Base-by-base conservation (phyloP, 1,284 basidiomycete genomes). In the Sanghuangporus sanghuang region DNA sequence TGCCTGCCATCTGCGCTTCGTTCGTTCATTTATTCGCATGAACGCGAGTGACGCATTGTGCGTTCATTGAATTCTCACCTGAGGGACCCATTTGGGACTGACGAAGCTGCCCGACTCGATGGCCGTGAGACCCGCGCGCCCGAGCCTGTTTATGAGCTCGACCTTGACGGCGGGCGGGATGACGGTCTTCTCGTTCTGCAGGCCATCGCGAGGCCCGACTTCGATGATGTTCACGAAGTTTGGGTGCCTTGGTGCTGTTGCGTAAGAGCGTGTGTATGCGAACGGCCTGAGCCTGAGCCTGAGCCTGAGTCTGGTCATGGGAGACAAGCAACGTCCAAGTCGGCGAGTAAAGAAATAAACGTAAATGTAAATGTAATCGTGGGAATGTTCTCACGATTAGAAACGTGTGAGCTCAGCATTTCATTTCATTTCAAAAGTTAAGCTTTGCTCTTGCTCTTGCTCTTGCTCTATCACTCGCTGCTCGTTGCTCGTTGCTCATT, bases 21-120 rank as follows among this genome's bases (percentile, higher is more conserved):
- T 11, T 5, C 40, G 4, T 50, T n/a, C n/a, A n/a, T n/a, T n/a
- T 35, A 42, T 42, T 11, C 40, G 3, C 9, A 16, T 3, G 40
- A 42, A 42, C 40, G 11, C 40, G 11, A 16, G 40, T 9, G 40
- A 1, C 11, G 9, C 9, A 9, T 42, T 2, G 27, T 53, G 11
- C 27, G 16, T 11, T 35, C 7, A 32, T 32, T 32, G 3, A 18
- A 49, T 16, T 77, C 85, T 65, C 67, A 89, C 93, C 83, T 95
- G 92, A 0, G 94, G 95, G 16, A 97, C 92, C 90, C 94, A 95
- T 74, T 94, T 95, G 0, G 90, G 89, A 73, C 92, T 92, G 62
- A 98, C 95, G 71, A 97, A 97, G 71, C 92, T 92, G 5, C 96
- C 96, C 0, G 88, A 85, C 76, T 98, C 96, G 67, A 98, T 89